phyloP scores from a whole-genome alignment of 192 early-diverging fungal species.

The Coemansia sp. region DNA sequence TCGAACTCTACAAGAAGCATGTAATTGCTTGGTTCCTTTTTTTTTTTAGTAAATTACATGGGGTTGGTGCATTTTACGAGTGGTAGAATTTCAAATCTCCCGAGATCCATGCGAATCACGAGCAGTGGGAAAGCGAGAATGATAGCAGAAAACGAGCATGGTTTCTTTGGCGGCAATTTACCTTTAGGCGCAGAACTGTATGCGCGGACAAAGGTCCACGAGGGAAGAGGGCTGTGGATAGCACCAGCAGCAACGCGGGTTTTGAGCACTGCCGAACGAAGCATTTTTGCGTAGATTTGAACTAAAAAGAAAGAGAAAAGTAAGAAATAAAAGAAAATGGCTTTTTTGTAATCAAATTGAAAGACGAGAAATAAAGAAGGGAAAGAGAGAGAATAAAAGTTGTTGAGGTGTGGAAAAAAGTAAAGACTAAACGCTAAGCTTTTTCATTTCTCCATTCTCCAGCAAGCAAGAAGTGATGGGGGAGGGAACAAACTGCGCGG shows the following conservation, averaged over 20 bases:
- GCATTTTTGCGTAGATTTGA: conserved; percentile 23
- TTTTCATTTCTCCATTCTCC: no score
- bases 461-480: no score
- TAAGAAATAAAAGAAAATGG: neutral
- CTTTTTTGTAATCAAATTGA: neutral
- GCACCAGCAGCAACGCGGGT: conserved; percentile 18
- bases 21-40: no score
- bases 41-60: no score
- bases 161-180: conserved; percentile 12
- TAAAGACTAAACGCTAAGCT: neutral
- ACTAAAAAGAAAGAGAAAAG: neutral
- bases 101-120: no score
- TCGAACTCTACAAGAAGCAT: conserved; percentile 63
- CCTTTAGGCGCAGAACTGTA: conserved; percentile 52
- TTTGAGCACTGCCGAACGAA: conserved; percentile 41
- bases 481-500: no score
- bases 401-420: neutral
- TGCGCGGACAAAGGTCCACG: conserved; percentile 43
- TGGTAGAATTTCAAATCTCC: no score
- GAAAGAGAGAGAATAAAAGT: neutral
- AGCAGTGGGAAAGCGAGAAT: neutral
- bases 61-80: neutral
- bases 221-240: conserved; percentile 15
- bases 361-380: neutral
- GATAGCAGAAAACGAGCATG: neutral